phyloP scores from a whole-genome alignment of 768 basidiomycete genomes.

The Suillus alpinus region DNA sequence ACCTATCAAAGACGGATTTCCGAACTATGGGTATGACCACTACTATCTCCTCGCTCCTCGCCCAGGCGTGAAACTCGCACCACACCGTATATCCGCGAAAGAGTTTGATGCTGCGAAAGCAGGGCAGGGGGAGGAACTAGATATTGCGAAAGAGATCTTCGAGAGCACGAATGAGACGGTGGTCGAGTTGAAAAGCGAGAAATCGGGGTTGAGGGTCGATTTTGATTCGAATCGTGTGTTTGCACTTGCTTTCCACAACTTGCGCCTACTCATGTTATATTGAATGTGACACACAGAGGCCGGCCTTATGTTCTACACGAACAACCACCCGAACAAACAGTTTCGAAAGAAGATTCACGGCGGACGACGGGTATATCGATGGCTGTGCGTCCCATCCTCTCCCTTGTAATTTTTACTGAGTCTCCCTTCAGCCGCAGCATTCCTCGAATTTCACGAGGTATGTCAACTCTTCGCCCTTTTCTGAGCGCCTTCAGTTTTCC shows the following conservation, averaged over 20 bases:
- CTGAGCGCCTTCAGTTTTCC: not conserved
- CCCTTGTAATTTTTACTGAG: conserved; percentile 2
- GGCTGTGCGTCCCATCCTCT: conserved; percentile 41
- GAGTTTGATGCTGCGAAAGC: conserved; percentile 27
- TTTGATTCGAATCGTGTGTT: conserved; percentile 73
- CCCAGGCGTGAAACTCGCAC: conserved; percentile 31
- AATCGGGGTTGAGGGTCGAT: conserved; percentile 56
- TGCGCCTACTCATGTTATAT: not conserved
- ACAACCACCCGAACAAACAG: conserved; percentile 47
- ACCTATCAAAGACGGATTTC: conserved; percentile 56
- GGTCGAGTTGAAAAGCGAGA: conserved; percentile 51
- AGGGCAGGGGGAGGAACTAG: conserved; percentile 29
- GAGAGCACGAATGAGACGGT: conserved; percentile 38
- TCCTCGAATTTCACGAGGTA: conserved; percentile 70
- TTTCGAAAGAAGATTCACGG: conserved; percentile 75
- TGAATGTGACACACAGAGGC: conserved; percentile 43
- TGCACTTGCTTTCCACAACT: not conserved
- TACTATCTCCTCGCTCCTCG: conserved; percentile 55
- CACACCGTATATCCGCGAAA: conserved; percentile 45
- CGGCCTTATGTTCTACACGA: conserved; percentile 75
- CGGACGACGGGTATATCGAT: conserved; percentile 60
- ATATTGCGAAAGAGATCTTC: conserved; percentile 40
- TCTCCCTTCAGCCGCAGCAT: conserved; percentile 48
- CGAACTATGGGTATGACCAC: conserved; percentile 62
- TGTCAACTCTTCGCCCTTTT: not conserved